Evolutionary conservation across 2,329 filamentous ascomycete genomes (phyloP).

Genomic region (Fusarium marasasianum): DNA sequence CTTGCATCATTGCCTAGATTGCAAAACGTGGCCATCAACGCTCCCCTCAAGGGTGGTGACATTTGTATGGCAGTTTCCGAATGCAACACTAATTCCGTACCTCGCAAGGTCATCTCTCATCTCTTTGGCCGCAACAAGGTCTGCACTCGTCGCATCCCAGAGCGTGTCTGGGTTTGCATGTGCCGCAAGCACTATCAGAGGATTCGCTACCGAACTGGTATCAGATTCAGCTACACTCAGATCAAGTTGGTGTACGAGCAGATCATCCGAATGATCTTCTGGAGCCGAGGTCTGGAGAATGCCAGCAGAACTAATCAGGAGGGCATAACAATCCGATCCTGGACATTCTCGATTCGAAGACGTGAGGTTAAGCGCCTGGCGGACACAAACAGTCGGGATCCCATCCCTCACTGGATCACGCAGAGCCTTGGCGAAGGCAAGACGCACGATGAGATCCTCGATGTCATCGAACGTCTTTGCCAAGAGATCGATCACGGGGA

Average conservation of each 20-base stretch:
- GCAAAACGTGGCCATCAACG: constrained; percentile 24
- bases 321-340: constrained; percentile 53
- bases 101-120: constrained; percentile 81
- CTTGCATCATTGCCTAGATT: constrained; percentile 26
- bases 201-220: constrained; percentile 72
- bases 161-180: constrained; percentile 76
- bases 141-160: constrained; percentile 75
- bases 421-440: constrained; percentile 58
- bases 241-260: constrained; percentile 71
- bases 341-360: constrained; percentile 71
- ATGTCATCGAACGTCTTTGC: constrained; percentile 58
- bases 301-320: constrained; percentile 40
- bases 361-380: constrained; percentile 68
- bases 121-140: constrained; percentile 86
- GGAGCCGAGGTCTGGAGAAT: constrained; percentile 63
- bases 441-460: constrained; percentile 56
- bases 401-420: constrained; percentile 56
- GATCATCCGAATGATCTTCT: constrained; percentile 69
- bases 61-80: constrained; percentile 65
- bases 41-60: constrained; percentile 41
- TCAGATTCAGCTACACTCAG: constrained; percentile 69
- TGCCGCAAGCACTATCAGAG: constrained; percentile 88
- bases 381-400: constrained; percentile 42
- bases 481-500: constrained; percentile 54
- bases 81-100: constrained; percentile 68